Base-by-base conservation (phyloP, 345 rosid genomes). In the Triadica sebifera region DNA sequence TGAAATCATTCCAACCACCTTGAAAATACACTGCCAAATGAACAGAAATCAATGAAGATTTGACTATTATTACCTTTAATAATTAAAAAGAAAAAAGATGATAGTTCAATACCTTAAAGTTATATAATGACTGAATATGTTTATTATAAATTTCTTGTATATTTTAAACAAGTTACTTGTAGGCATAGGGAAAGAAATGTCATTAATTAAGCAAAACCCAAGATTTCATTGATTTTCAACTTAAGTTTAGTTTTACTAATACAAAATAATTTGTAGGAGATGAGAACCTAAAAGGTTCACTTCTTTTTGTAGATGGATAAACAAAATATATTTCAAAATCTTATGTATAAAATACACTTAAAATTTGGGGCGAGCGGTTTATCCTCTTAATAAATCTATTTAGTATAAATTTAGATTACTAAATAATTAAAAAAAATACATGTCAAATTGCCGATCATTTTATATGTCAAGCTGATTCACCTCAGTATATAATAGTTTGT, bases 1-100 rank as follows among this genome's bases (percentile, higher is more conserved):
- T 15, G 2, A 64, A 38, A 51, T 73, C 70, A 22, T 52, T 22
- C 20, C 70, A 73, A 50, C 70, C 29, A 73, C 50, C 52, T 20
- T 22, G 9, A 59, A 25, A 24, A 20, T 50, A 29, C 34, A 29
- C 2, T 29, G 34, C 34, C 34, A 29, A 29, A 29, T 29, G 34
- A 29, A n/a, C n/a, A n/a, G n/a, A n/a, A n/a, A n/a, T n/a, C n/a
- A n/a, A n/a, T n/a, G n/a, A n/a, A n/a, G n/a, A n/a, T n/a, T n/a
- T n/a, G n/a, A n/a, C n/a, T n/a, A n/a, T n/a, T n/a, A n/a, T n/a
- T n/a, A n/a, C n/a, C n/a, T n/a, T n/a, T n/a, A n/a, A n/a, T n/a
- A n/a, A n/a, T n/a, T n/a, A n/a, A n/a, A n/a, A n/a, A n/a, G n/a
- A n/a, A n/a, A n/a, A n/a, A n/a, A n/a, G n/a, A n/a, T n/a, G n/a